These are phyloP conservation scores for Grigorovia yakushimaensis DNA, from an alignment of 805 yeast genomes.

Conservation along the genomic window DNA sequence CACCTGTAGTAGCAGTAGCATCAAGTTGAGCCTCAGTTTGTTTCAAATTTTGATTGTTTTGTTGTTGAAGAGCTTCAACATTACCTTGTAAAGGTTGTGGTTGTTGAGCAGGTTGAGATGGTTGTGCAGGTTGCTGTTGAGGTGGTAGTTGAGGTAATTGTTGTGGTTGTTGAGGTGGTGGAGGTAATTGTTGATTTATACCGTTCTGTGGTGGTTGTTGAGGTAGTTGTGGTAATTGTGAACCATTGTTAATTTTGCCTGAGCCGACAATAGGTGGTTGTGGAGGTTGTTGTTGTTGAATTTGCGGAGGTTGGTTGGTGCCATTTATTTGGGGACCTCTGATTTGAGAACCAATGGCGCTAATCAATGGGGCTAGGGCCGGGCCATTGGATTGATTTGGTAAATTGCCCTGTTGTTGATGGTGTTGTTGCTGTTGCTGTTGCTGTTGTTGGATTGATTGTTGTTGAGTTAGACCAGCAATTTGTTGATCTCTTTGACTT, in stretches of 20 bases:
- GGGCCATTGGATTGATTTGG: constrained; percentile 7
- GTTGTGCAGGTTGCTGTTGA: background rate
- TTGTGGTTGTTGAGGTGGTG: background rate
- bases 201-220: background rate
- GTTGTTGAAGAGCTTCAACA: background rate
- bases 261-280: background rate
- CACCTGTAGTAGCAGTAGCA: background rate
- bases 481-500: constrained; percentile 65
- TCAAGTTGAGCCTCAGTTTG: background rate
- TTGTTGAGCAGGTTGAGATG: background rate
- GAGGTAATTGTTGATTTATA: background rate
- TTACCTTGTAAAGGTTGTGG: background rate
- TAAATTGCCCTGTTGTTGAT: background rate
- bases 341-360: constrained; percentile 11
- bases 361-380: constrained; percentile 10
- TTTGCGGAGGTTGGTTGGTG: background rate
- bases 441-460: constrained; percentile 27
- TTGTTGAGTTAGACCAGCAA: constrained; percentile 35
- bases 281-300: background rate
- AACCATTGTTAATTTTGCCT: background rate
- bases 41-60: background rate
- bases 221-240: constrained; percentile 1
- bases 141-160: background rate
- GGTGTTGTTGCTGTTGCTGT: constrained; percentile 14
- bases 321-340: constrained; percentile 1